These are phyloP conservation scores for Boletus reticulatus DNA, from an alignment of 768 basidiomycete genomes.

Conservation along the genomic window DNA sequence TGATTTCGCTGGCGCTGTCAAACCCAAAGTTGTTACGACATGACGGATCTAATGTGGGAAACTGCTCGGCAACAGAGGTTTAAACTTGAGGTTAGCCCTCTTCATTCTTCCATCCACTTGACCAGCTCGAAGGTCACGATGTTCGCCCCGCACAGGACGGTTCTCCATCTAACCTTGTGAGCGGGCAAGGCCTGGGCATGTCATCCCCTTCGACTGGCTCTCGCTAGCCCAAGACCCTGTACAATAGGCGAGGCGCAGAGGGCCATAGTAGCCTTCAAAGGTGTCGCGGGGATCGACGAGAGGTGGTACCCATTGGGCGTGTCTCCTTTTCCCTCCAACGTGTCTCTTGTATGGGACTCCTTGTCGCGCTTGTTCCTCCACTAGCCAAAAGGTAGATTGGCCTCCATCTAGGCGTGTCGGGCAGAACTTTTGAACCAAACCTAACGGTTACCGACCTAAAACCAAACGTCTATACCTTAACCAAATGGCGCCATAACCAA, in stretches of 20 bases:
- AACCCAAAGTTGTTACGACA: too few species aligned
- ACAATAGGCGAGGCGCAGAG: constrained; percentile 10
- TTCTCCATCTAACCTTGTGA: constrained; percentile 42
- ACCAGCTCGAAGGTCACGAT: constrained; percentile 58
- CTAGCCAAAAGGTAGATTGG: not conserved
- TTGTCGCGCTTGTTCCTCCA: constrained; percentile 1
- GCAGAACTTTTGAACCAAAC: too few species aligned
- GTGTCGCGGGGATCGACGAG: constrained; percentile 51
- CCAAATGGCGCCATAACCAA: too few species aligned
- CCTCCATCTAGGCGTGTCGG: not conserved
- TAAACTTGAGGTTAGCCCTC: not conserved
- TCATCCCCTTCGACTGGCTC: constrained; percentile 57
- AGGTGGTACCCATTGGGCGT: not conserved
- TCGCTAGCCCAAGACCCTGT: constrained; percentile 47
- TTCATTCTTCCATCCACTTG: not conserved
- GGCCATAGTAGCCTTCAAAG: constrained; percentile 42
- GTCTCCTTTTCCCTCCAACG: constrained; percentile 12
- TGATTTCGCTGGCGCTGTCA: too few species aligned
- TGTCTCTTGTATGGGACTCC: constrained; percentile 6
- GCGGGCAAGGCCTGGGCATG: constrained; percentile 79
- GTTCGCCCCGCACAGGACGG: constrained; percentile 56
- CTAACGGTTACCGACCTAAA: too few species aligned
- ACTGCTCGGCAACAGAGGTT: not conserved
- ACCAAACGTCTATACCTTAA: too few species aligned
- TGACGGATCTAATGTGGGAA: not conserved